Evolutionary conservation across 345 rosid genomes (phyloP), one percentile per base, ranked within the genome.

Genomic region (Toxicodendron radicans): DNA sequence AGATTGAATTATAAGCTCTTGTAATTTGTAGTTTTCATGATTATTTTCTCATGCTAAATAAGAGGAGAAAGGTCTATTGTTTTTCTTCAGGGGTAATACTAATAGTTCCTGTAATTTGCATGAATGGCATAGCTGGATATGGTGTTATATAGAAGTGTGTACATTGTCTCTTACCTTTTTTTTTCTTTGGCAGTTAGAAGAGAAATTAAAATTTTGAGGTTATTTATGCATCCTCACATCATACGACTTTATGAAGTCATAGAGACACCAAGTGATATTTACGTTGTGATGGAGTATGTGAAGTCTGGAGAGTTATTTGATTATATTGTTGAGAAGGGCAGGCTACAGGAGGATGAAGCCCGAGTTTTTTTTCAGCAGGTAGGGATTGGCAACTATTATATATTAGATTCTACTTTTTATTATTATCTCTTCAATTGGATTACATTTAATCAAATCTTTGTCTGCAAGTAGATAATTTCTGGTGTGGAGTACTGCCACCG

Each of bases 341-440:
- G 99, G 77, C 77, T 93, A 79, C 91, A 89, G 85, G 99, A 93
- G 81, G 97, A 93, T 38, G 99, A 93, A 76, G 98, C 98, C 0
- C 91, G 98, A 5, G 92, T 84, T 53, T 86, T 96, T 74, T 96
- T 96, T 68, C 98, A 90, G 89, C 99, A 96, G 98, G 99, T 93
- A 49, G 56, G 78, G 76, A 57, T 60, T 76, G 54, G 52, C 38
- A 48, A 48, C 27, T 35, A 52, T 72, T 58, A 3, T 76, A 17
- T 53, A 38, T 7, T 53, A 43, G 60, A 21, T 32, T 57, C 43
- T 38, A 38, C 43, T 38, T 2, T 45, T 61, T 48, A 33, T 18
- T 14, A 48, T 8, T 58, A 20, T 32, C 6, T 74, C 18, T 38
- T 12, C 18, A 60, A 18, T 41, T n/a, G 51, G 4, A 54, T 64